A percentile compares a stretch with the other conserved stretches of the same genome.
phyloP scores from a whole-genome alignment of 768 basidiomycete species.

The Podaxis rugospora region DNA sequence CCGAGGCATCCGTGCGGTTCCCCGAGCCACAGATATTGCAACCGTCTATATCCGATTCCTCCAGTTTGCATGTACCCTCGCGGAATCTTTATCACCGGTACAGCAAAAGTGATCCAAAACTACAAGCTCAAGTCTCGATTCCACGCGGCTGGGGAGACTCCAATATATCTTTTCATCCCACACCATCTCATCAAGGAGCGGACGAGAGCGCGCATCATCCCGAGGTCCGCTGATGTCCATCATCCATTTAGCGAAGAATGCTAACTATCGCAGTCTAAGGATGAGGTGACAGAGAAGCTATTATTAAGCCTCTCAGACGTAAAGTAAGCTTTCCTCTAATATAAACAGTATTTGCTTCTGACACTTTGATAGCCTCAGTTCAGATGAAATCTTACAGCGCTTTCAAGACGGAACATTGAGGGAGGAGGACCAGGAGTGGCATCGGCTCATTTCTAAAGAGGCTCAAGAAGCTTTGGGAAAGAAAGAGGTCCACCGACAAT shows the following conservation, averaged over 20 bases:
- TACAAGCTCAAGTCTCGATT: conserved; percentile 11
- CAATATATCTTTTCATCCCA: conserved; percentile 31
- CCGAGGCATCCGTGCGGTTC: conserved; percentile 28
- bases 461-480: conserved; percentile 68
- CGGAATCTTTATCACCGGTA: conserved; percentile 28
- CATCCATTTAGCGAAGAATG: not conserved
- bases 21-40: conserved; percentile 48
- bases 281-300: not conserved
- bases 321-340: conserved; percentile 20
- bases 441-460: conserved; percentile 68
- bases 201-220: not conserved
- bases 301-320: not conserved
- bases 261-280: not conserved
- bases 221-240: not conserved
- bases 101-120: conserved; percentile 34
- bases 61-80: conserved; percentile 17
- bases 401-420: conserved; percentile 66
- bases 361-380: conserved; percentile 42
- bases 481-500: conserved; percentile 81
- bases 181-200: conserved; percentile 23
- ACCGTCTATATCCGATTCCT: conserved; percentile 38
- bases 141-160: conserved; percentile 17
- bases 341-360: conserved; percentile 9
- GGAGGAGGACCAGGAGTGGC: conserved; percentile 81
- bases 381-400: conserved; percentile 56